phyloP scores from a whole-genome alignment of 805 yeast genomes.

The Yarrowia keelungensis region DNA sequence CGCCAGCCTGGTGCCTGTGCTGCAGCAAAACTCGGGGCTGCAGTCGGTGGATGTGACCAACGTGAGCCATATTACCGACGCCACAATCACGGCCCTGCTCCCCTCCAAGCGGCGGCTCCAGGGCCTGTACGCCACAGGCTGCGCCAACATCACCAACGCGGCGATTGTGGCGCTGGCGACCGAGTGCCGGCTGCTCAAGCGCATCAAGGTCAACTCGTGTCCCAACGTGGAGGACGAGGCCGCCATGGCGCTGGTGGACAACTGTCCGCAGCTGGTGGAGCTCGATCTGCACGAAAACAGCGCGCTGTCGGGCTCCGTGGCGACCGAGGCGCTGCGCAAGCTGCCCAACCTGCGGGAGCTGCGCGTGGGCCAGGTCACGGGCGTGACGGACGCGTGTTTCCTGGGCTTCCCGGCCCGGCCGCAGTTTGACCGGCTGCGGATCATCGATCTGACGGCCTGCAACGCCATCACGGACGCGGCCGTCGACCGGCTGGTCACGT shows the following conservation, averaged over 20 bases:
- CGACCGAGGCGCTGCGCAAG: slow-evolving; percentile 62
- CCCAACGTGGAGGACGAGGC: slow-evolving; percentile 68
- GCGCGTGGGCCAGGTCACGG: slow-evolving; percentile 74
- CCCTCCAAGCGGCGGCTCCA: slow-evolving; percentile 76
- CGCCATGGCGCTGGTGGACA: slow-evolving; percentile 64
- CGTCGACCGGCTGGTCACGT: slow-evolving; percentile 69
- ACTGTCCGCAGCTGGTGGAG: slow-evolving; percentile 83
- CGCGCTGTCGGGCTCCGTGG: slow-evolving; percentile 69
- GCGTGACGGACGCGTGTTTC: slow-evolving; percentile 72
- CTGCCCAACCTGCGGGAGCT: slow-evolving; percentile 83
- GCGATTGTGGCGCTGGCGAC: slow-evolving; percentile 66
- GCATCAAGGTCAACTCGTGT: slow-evolving; percentile 82
- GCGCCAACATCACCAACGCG: slow-evolving; percentile 69
- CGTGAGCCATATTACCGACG: slow-evolving; percentile 71
- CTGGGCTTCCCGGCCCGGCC: slow-evolving; percentile 57
- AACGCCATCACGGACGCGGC: slow-evolving; percentile 78
- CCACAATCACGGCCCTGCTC: slow-evolving; percentile 71
- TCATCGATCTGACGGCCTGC: slow-evolving; percentile 86
- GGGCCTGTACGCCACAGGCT: slow-evolving; percentile 88
- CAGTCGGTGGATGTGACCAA: slow-evolving; percentile 91
- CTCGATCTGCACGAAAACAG: slow-evolving; percentile 86
- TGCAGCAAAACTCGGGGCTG: slow-evolving; percentile 69
- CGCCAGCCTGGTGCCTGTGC: slow-evolving; percentile 64
- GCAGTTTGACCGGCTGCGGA: slow-evolving; percentile 68
- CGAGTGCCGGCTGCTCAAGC: slow-evolving; percentile 75